Base-by-base conservation (phyloP, 1,139 yeast species). In the Pichia sp. region DNA sequence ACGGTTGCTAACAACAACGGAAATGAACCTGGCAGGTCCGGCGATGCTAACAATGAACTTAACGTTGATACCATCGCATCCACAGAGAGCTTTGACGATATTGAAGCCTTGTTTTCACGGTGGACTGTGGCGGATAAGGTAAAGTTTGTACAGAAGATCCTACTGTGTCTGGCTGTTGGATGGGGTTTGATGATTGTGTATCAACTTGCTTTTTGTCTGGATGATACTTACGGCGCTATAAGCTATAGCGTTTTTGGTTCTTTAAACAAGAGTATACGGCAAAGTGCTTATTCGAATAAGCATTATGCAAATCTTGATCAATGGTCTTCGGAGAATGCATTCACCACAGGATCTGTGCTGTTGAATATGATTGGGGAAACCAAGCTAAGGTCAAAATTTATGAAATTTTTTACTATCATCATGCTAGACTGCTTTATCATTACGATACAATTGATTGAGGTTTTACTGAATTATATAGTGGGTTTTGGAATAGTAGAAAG, bases 301-400 rank as follows among this genome's bases (percentile, higher is more conserved):
- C 13, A 30, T 32, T 23, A 44, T 8, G 10, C 36, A 8, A 19
- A 16, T 19, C 15, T 23, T 1, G 26, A 45, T n/a, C 19, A 4
- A 58, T 75, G 50, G 71, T 71, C 59, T 53, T 59, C 43, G 63
- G 64, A 54, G 63, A 66, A 63, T n/a, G 51, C 51, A 5, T 53
- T 54, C 51, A 52, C 50, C 4, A 49, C 63, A 62, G 77, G 79
- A 2, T 65, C 71, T 19, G 56, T 70, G 38, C 63, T 73, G 11
- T 53, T 75, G 34, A 78, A 73, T 58, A 61, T 75, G 36, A 72
- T 76, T 44, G 82, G 81, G 0, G 81, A 78, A 54, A 53, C 65
- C 4, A 59, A 68, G 36, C 74, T 75, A 29, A 50, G 57, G n/a
- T 64, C 70, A 60, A 64, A 65, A 60, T 34, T 67, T 48, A 44